Evolutionary conservation across 768 basidiomycete species (phyloP).

Genomic region (Dacryopinax primogenitus): DNA sequence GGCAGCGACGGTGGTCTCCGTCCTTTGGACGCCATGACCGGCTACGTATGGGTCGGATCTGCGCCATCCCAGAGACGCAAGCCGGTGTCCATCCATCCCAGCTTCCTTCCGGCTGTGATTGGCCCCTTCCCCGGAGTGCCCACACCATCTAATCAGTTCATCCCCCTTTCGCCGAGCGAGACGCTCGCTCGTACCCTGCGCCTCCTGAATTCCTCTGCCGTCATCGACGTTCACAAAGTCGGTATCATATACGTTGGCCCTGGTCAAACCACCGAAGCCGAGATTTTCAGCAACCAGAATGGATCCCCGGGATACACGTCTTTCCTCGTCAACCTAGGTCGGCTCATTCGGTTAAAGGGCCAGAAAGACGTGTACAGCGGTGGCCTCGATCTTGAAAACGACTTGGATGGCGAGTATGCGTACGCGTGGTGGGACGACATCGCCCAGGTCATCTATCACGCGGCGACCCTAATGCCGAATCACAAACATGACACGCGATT

Average conservation of each 20-base stretch:
- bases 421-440: constrained; percentile 99
- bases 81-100: constrained; percentile 70
- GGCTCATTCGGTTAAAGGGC: constrained; percentile 74
- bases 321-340: constrained; percentile 80
- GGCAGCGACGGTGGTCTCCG: not conserved
- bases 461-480: constrained; percentile 94
- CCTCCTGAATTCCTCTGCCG: constrained; percentile 69
- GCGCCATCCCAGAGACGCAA: constrained; percentile 84
- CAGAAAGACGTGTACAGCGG: constrained; percentile 89
- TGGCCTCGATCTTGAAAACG: constrained; percentile 58
- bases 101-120: constrained; percentile 73
- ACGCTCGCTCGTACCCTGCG: constrained; percentile 46
- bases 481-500: constrained; percentile 50
- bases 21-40: constrained; percentile 48
- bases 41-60: constrained; percentile 76
- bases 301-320: constrained; percentile 92
- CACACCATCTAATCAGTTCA: constrained; percentile 33
- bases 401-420: constrained; percentile 89
- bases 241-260: constrained; percentile 93
- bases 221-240: constrained; percentile 95
- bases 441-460: constrained; percentile 85
- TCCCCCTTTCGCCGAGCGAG: constrained; percentile 38
- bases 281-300: constrained; percentile 79
- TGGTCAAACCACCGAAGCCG: constrained; percentile 68
- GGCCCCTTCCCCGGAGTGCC: constrained; percentile 52